phyloP scores from a whole-genome alignment of 2,329 filamentous ascomycete species.

The Penicillium fuscoglaucum region DNA sequence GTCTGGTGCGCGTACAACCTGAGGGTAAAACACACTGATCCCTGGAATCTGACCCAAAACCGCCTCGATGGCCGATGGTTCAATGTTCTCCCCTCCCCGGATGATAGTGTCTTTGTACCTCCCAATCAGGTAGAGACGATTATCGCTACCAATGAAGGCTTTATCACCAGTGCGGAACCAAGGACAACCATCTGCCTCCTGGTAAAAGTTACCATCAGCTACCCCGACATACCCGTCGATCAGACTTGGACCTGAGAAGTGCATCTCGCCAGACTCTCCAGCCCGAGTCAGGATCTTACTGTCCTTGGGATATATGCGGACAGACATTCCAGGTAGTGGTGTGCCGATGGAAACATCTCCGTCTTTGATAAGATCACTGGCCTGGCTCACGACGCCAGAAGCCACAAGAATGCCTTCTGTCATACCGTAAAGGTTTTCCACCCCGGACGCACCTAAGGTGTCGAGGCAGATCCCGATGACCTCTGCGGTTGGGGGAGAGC shows the following conservation, averaged over 20 bases:
- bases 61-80: conserved; percentile 19
- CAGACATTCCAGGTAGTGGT: not conserved
- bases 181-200: conserved; percentile 6
- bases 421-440: conserved; percentile 21
- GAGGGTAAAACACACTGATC: conserved; percentile 12
- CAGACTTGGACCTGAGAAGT: conserved; percentile 9
- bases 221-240: conserved; percentile 13
- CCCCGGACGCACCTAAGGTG: conserved; percentile 10
- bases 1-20: conserved; percentile 11
- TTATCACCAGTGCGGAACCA: conserved; percentile 23
- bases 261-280: conserved; percentile 9
- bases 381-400: not conserved
- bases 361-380: conserved; percentile 1
- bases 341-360: conserved; percentile 2
- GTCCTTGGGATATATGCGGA: conserved; percentile 7
- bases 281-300: not conserved
- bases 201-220: conserved; percentile 15
- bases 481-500: conserved; percentile 16
- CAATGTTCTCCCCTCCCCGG: conserved; percentile 22
- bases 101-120: conserved; percentile 24
- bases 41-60: conserved; percentile 10
- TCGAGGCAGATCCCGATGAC: conserved; percentile 15
- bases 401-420: conserved; percentile 12
- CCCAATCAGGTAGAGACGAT: conserved; percentile 18
- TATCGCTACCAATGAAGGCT: conserved; percentile 14